Conservation (phyloP, 805 yeast genomes). For the Wickerhamiella shivajii region DNA sequence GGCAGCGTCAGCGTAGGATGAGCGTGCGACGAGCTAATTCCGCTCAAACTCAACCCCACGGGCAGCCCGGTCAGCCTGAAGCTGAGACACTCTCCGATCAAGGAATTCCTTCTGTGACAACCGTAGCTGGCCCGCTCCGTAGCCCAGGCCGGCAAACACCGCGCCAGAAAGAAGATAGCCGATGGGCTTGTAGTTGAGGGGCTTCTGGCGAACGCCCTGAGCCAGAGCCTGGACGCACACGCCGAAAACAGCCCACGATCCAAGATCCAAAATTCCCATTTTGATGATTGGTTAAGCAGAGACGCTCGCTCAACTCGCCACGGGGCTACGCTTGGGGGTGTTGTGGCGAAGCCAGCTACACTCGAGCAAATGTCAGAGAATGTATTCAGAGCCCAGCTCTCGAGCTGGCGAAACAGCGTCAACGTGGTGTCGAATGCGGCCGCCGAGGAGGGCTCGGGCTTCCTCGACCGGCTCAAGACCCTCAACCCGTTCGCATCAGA, state of each 20-base stretch:
- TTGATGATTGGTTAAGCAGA: slow-evolving; percentile 4
- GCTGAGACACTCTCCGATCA: slow-evolving; percentile 18
- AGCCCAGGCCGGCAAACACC: slow-evolving; percentile 24
- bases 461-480: slow-evolving; percentile 17
- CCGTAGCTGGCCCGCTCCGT: slow-evolving; percentile 20
- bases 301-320: neutral
- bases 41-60: slow-evolving; percentile 21
- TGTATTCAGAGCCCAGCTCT: slow-evolving; percentile 23
- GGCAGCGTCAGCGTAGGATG: too few species aligned
- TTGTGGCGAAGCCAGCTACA: too few species aligned
- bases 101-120: slow-evolving; percentile 20
- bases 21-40: too few species aligned
- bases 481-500: slow-evolving; percentile 20
- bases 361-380: slow-evolving; percentile 18
- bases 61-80: slow-evolving; percentile 19
- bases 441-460: slow-evolving; percentile 9
- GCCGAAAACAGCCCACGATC: slow-evolving; percentile 19
- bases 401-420: slow-evolving; percentile 12
- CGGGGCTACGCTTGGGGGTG: too few species aligned
- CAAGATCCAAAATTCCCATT: slow-evolving; percentile 16
- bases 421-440: slow-evolving; percentile 6
- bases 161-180: slow-evolving; percentile 22
- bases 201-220: slow-evolving; percentile 25
- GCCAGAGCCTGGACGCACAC: slow-evolving; percentile 21
- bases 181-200: slow-evolving; percentile 23